Evolutionary conservation across 371 early-diverging fungal genomes (phyloP), one percentile per base, ranked within the genome.

Genomic region (Mucor plumbeus): DNA sequence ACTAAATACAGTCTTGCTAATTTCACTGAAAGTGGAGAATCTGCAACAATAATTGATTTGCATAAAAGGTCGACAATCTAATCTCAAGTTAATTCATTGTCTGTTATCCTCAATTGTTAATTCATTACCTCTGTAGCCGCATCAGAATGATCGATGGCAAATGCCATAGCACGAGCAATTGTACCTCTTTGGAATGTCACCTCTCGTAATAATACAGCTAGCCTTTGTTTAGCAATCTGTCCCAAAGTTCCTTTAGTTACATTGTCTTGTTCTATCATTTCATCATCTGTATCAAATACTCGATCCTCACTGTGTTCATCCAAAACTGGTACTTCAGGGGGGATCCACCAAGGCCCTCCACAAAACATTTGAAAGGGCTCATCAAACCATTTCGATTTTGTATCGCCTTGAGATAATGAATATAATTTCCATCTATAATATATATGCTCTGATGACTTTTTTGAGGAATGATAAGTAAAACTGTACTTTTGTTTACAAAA

Each of bases 361-460:
- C 92, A 91, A 64, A 91, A 91, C 96, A 97, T 96, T 26, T 88
- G 85, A 74, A 97, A 96, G 13, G 95, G 88, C 50, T 91, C 88
- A 17, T 86, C 84, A 21, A 83, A 81, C 98, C 97, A 97, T 15
- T 78, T 72, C 36, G 77, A 72, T 65, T 78, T 86, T 1, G 87
- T 80, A 64, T 97, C 98, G 15, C 95, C 96, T 69, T 95, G 94
- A 65, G 91, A 78, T n/a, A 96, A 77, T 13, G 97, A 96, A 73
- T 87, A 95, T 39, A 96, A 72, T 63, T 90, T 92, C 97, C 98
- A 97, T 19, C 95, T 87, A 77, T 97, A 97, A 63, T 97, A 97
- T 6, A 87, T 74, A 63, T 97, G 97, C 48, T 94, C 94, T 35
- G 86, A 78, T 3, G 87, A 85, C 91, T 90, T 66, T 66, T 21